phyloP scores from a whole-genome alignment of 768 basidiomycete species.

The Leccinum variicolor region DNA sequence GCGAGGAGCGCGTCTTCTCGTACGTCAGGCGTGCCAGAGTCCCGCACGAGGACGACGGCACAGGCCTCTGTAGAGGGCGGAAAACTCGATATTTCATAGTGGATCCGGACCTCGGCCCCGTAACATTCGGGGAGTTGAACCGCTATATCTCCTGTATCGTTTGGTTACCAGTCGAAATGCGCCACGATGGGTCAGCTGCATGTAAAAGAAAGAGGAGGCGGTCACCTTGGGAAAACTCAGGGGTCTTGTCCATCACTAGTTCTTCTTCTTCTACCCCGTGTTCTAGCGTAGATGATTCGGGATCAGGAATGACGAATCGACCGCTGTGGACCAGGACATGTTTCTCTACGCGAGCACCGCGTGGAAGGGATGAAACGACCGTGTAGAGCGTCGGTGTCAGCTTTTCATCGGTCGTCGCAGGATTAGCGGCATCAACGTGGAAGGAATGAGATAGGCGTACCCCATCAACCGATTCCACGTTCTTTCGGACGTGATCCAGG shows the following conservation, averaged over 20 bases:
- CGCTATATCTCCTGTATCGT: conserved; percentile 12
- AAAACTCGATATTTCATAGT: conserved; percentile 51
- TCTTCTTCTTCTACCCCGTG: conserved; percentile 42
- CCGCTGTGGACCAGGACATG: conserved; percentile 74
- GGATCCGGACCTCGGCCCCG: conserved; percentile 18
- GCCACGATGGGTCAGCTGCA: neutral
- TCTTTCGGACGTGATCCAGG: conserved; percentile 39
- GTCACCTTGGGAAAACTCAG: conserved; percentile 42
- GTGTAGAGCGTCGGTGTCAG: conserved; percentile 52
- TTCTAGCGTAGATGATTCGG: neutral
- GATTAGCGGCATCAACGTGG: neutral
- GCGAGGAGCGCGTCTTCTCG: conserved; percentile 7
- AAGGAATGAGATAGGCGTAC: conserved; percentile 12
- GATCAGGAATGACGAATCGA: conserved; percentile 40
- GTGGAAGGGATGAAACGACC: conserved; percentile 63
- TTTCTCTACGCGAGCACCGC: conserved; percentile 70
- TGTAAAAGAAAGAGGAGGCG: neutral
- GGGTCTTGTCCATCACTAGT: conserved; percentile 30
- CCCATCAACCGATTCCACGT: conserved; percentile 28
- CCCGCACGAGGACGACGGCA: conserved; percentile 43
- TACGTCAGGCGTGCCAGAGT: conserved; percentile 4
- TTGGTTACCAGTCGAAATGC: neutral
- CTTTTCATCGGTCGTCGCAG: neutral
- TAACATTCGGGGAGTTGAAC: conserved; percentile 3
- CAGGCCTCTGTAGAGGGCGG: conserved; percentile 38